phyloP scores from a whole-genome alignment of 2,329 filamentous ascomycete species.

The Fusarium euwallaceae region DNA sequence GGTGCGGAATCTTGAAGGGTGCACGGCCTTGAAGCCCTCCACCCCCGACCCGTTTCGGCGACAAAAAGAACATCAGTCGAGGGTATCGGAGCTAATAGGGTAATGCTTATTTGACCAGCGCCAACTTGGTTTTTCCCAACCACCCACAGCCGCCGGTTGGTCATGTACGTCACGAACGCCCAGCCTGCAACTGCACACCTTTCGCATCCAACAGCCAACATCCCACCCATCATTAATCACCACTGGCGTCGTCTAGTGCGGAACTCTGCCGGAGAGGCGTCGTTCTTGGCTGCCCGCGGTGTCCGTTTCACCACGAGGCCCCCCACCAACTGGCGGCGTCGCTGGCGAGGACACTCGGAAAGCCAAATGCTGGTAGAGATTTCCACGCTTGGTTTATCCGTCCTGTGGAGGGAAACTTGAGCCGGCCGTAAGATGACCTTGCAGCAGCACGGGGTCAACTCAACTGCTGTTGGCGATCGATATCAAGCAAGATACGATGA shows the following conservation, averaged over 20 bases:
- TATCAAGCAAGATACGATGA: not conserved
- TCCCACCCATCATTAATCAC: constrained; percentile 32
- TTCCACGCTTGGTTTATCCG: constrained; percentile 3
- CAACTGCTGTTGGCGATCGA: not conserved
- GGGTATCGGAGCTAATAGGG: constrained; percentile 31
- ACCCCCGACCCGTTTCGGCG: constrained; percentile 33
- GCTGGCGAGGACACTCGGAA: constrained; percentile 32
- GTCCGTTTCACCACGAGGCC: constrained; percentile 44
- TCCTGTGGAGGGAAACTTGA: constrained; percentile 27
- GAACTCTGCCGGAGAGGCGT: constrained; percentile 43
- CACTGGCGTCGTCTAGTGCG: constrained; percentile 35
- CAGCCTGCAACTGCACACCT: constrained; percentile 18
- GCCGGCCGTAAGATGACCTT: constrained; percentile 12
- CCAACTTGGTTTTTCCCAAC: constrained; percentile 27
- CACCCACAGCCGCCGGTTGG: constrained; percentile 11
- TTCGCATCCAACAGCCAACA: constrained; percentile 16
- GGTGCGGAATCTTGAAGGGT: constrained; percentile 35
- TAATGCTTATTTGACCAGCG: constrained; percentile 30
- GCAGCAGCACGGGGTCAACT: not conserved
- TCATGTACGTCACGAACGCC: constrained; percentile 42
- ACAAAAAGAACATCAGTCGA: constrained; percentile 31
- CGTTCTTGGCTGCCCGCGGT: constrained; percentile 30
- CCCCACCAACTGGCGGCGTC: constrained; percentile 41
- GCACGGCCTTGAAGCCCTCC: constrained; percentile 20
- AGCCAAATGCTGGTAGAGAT: constrained; percentile 34